Evolutionary conservation across 1,284 basidiomycete genomes (phyloP).

Genomic region (Heterobasidion irregulare): DNA sequence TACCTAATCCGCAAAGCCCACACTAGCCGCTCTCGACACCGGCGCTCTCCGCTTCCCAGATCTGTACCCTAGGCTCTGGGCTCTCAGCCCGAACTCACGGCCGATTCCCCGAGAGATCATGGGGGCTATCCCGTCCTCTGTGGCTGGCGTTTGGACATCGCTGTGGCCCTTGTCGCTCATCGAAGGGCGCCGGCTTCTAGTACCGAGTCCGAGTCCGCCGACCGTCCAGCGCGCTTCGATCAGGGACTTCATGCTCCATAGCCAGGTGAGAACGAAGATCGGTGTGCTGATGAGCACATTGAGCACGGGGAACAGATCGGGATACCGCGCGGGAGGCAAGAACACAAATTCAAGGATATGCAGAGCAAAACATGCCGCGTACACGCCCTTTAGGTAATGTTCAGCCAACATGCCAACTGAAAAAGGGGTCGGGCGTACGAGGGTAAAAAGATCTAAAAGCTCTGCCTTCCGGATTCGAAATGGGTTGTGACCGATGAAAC

Average conservation of each 20-base stretch:
- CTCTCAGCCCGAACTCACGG: background rate
- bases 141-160: background rate
- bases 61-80: background rate
- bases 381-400: conserved; percentile 38
- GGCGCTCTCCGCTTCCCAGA: background rate
- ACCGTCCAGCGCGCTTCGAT: conserved; percentile 63
- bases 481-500: conserved; percentile 70
- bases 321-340: conserved; percentile 64
- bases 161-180: background rate
- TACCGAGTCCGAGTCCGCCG: conserved; percentile 23
- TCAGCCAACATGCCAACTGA: background rate
- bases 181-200: background rate
- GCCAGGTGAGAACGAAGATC: conserved; percentile 67
- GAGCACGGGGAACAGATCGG: conserved; percentile 80
- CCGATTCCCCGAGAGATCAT: background rate
- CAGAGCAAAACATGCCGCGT: conserved; percentile 44
- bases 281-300: conserved; percentile 81
- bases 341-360: conserved; percentile 61
- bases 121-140: background rate
- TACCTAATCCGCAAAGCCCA: background rate
- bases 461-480: conserved; percentile 31
- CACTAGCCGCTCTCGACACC: background rate
- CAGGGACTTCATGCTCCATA: conserved; percentile 71
- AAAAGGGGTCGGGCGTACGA: conserved; percentile 34
- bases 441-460: conserved; percentile 47